Evolutionary conservation across 352 stramenopile genomes (phyloP).

Genomic region (Phytophthora rubi): DNA sequence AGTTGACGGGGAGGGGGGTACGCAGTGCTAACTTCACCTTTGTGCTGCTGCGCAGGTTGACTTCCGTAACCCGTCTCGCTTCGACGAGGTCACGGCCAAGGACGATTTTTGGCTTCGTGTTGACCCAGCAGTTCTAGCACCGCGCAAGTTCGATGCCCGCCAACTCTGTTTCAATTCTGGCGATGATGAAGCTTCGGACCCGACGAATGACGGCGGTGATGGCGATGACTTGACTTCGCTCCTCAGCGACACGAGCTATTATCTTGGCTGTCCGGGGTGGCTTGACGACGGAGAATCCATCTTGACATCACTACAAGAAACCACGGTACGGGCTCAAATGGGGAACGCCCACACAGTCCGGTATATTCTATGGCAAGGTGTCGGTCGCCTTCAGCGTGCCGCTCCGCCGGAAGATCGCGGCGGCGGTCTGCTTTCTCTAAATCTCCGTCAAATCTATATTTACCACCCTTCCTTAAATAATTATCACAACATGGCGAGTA

Average conservation of each 20-base stretch:
- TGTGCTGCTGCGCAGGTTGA: constrained; percentile 37
- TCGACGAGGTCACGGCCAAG: constrained; percentile 43
- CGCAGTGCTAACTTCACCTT: not conserved
- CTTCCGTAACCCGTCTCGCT: constrained; percentile 57
- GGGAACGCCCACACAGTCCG: not conserved
- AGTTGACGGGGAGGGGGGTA: not conserved
- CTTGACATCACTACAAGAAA: not conserved
- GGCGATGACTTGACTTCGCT: constrained; percentile 46
- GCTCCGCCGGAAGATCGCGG: constrained; percentile 18
- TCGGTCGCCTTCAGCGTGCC: constrained; percentile 1
- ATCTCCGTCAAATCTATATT: not conserved
- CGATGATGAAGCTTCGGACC: not conserved
- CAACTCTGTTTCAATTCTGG: constrained; percentile 2
- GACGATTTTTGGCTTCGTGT: constrained; percentile 69
- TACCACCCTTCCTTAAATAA: too few relatives aligned
- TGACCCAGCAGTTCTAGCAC: constrained; percentile 30
- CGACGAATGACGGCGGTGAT: constrained; percentile 10
- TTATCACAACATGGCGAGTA: too few relatives aligned
- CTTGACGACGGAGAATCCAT: constrained; percentile 39
- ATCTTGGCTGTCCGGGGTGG: constrained; percentile 58
- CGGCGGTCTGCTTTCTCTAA: constrained; percentile 6
- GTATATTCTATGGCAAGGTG: constrained; percentile 31
- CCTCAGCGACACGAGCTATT: constrained; percentile 63
- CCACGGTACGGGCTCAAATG: constrained; percentile 3
- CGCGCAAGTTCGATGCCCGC: constrained; percentile 16